Conservation (phyloP, 2,329 filamentous ascomycete species). For the Coniochaeta prunicola region DNA sequence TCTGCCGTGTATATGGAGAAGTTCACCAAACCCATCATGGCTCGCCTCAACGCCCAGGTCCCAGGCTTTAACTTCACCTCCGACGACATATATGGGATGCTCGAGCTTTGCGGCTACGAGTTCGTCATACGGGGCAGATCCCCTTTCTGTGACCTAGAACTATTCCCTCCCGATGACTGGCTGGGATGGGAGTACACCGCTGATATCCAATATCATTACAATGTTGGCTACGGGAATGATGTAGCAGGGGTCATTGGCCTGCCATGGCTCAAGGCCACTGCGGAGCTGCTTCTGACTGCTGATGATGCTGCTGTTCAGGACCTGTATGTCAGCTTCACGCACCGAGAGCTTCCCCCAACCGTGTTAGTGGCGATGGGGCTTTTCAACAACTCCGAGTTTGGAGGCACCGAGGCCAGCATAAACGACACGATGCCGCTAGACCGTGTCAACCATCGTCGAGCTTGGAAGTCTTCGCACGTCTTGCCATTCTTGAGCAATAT, state of each 20-base stretch:
- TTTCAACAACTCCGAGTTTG: constrained; percentile 59
- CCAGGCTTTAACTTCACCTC: constrained; percentile 56
- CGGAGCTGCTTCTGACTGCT: constrained; percentile 36
- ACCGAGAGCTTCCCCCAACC: constrained; percentile 60
- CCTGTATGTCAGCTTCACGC: constrained; percentile 61
- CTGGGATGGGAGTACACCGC: constrained; percentile 60
- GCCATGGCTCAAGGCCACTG: constrained; percentile 60
- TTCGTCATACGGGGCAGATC: constrained; percentile 55
- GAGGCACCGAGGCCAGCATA: constrained; percentile 37
- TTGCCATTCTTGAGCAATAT: constrained; percentile 61
- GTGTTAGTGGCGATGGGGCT: constrained; percentile 60
- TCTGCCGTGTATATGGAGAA: constrained; percentile 39
- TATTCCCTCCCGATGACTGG: constrained; percentile 57
- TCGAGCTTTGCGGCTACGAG: constrained; percentile 60
- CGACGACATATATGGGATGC: constrained; percentile 57
- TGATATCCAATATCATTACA: constrained; percentile 58
- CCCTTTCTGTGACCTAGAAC: constrained; percentile 50
- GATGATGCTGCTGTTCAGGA: constrained; percentile 36
- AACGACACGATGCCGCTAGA: constrained; percentile 60
- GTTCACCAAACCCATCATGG: constrained; percentile 55
- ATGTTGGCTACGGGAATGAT: constrained; percentile 55
- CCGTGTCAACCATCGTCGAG: constrained; percentile 54
- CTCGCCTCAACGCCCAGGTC: constrained; percentile 43
- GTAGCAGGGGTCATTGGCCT: constrained; percentile 52
- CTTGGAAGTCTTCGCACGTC: constrained; percentile 56